phyloP scores from a whole-genome alignment of 192 early-diverging fungal species.

The Rhizoclosmatium globosum region DNA sequence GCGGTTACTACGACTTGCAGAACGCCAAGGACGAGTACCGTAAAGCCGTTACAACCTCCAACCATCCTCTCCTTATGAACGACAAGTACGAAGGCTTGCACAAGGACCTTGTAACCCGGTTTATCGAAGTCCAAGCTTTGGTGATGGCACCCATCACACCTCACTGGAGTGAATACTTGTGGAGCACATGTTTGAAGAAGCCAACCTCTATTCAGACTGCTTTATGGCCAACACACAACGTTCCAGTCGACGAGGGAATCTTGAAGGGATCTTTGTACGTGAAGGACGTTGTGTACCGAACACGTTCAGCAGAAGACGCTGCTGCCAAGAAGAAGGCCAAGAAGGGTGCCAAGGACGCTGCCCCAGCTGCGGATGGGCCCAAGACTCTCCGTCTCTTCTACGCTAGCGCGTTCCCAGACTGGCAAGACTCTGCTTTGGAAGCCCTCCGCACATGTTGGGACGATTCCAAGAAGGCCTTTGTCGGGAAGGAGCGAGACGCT shows the following conservation, averaged over 20 bases:
- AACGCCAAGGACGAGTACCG: slow-evolving; percentile 89
- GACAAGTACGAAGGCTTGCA: slow-evolving; percentile 82
- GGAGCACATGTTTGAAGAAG: slow-evolving; percentile 82
- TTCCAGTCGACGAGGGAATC: slow-evolving; percentile 72
- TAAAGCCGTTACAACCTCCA: slow-evolving; percentile 66
- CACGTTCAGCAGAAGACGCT: slow-evolving; percentile 82
- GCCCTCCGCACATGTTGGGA: slow-evolving; percentile 55
- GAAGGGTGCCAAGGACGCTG: slow-evolving; percentile 49
- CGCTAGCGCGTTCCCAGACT: slow-evolving; percentile 86
- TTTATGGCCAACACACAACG: slow-evolving; percentile 64
- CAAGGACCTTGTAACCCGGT: slow-evolving; percentile 80
- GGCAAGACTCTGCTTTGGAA: slow-evolving; percentile 80
- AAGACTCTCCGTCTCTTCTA: slow-evolving; percentile 83
- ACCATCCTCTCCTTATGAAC: slow-evolving; percentile 28
- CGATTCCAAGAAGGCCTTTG: slow-evolving; percentile 61
- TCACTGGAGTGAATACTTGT: slow-evolving; percentile 95
- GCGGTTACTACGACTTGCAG: slow-evolving; percentile 89
- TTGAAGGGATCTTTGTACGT: slow-evolving; percentile 84
- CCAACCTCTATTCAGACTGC: slow-evolving; percentile 73
- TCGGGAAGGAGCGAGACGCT: slow-evolving; percentile 75
- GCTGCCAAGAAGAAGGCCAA: slow-evolving; percentile 82
- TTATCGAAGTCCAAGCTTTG: slow-evolving; percentile 86
- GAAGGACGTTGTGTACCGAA: slow-evolving; percentile 72
- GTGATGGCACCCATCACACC: slow-evolving; percentile 88
- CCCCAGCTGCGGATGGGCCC: slow-evolving; percentile 61